Percentiles rank a stretch among this genome's conserved stretches.
These are phyloP conservation scores for Taxawa tesnikishii DNA, from an alignment of 2,329 filamentous ascomycete species.

Conservation along the genomic window DNA sequence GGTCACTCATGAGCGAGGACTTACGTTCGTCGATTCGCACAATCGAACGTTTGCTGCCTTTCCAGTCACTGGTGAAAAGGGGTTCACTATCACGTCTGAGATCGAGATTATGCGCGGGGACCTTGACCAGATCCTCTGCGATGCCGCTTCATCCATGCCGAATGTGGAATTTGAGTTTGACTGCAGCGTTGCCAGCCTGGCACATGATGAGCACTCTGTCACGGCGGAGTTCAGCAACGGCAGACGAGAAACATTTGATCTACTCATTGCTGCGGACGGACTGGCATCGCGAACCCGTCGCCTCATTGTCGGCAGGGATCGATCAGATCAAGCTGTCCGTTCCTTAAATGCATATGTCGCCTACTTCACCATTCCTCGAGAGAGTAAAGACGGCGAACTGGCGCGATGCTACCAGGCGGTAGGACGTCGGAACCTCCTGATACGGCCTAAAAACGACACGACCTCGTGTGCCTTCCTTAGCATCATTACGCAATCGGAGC, in stretches of 20 bases:
- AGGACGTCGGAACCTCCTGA: conserved; percentile 5
- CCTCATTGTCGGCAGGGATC: conserved; percentile 13
- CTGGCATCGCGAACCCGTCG: conserved; percentile 13
- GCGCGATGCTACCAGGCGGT: conserved; percentile 10
- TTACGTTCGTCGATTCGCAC: conserved; percentile 15
- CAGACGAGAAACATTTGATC: conserved; percentile 9
- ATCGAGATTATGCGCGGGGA: conserved; percentile 39
- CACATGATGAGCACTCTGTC: conserved; percentile 5
- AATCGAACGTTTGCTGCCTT: conserved; percentile 8
- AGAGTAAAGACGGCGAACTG: conserved; percentile 7
- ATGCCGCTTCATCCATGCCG: conserved; percentile 11
- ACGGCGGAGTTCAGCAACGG: conserved; percentile 3
- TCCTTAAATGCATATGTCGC: conserved; percentile 11
- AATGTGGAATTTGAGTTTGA: conserved; percentile 13
- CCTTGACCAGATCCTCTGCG: conserved; percentile 32
- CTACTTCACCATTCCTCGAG: conserved; percentile 16
- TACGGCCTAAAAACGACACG: conserved; percentile 1
- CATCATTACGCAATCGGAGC: neutral
- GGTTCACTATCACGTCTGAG: neutral
- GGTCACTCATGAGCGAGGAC: conserved; percentile 15
- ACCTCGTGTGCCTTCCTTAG: neutral
- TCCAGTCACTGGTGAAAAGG: neutral
- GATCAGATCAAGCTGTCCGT: conserved; percentile 6
- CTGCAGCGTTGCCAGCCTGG: conserved; percentile 11
- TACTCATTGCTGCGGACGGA: conserved; percentile 18